Evolutionary conservation across 805 yeast genomes (phyloP).

Genomic region (Saccharomycopsis guyanensis): DNA sequence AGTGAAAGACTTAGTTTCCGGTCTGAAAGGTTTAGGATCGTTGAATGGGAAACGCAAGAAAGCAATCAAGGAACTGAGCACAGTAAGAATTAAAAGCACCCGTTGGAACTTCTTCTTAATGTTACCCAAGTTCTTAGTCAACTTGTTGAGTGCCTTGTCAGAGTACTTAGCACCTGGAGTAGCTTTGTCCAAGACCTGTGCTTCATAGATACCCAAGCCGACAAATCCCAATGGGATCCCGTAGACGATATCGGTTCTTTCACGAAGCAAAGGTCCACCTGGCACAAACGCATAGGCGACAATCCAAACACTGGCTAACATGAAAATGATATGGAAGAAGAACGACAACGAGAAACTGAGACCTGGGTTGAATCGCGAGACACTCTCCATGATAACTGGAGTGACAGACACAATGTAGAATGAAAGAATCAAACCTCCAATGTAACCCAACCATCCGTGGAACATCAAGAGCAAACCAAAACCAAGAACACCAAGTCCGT

Average conservation of each 20-base stretch:
- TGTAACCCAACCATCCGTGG: constrained; percentile 64
- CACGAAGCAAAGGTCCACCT: constrained; percentile 81
- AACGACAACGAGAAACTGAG: constrained; percentile 43
- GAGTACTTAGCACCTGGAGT: constrained; percentile 3
- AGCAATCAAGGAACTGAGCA: constrained; percentile 44
- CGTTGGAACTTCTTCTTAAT: constrained; percentile 22
- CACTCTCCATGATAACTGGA: constrained; percentile 53
- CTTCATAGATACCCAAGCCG: constrained; percentile 40
- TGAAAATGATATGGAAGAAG: constrained; percentile 42
- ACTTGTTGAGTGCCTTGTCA: constrained; percentile 4
- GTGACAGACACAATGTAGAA: constrained; percentile 55
- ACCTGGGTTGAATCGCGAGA: constrained; percentile 49
- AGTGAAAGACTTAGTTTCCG: constrained; percentile 64
- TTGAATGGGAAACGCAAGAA: constrained; percentile 49
- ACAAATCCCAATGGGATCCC: constrained; percentile 46
- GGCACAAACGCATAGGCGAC: constrained; percentile 99
- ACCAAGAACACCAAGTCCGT: constrained; percentile 38
- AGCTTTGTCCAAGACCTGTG: constrained; percentile 3
- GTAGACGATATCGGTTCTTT: constrained; percentile 74
- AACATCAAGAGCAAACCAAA: constrained; percentile 41
- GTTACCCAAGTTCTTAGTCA: constrained; percentile 26
- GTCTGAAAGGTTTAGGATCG: constrained; percentile 62
- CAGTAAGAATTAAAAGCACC: constrained; percentile 32
- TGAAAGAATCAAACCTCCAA: constrained; percentile 60
- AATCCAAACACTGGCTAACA: constrained; percentile 87